These are phyloP conservation scores for Botryobasidium botryosum DNA, from an alignment of 768 basidiomycete species.

Conservation along the genomic window DNA sequence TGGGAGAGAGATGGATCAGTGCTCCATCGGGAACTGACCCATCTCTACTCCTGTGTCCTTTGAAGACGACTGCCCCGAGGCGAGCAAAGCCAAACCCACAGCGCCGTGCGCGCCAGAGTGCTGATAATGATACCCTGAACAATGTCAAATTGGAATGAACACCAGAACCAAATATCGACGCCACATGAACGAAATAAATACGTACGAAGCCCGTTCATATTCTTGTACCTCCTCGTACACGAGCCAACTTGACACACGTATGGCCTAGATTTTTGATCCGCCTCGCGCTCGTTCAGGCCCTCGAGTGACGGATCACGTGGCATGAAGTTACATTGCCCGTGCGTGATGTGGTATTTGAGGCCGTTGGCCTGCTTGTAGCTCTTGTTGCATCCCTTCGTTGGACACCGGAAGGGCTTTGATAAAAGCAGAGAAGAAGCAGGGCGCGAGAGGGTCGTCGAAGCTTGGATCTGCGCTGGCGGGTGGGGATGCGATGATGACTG, in stretches of 20 bases:
- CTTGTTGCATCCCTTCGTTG: slow-evolving; percentile 91
- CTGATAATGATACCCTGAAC: slow-evolving; percentile 71
- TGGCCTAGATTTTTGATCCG: slow-evolving; percentile 63
- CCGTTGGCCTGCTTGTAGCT: slow-evolving; percentile 92
- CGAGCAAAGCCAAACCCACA: slow-evolving; percentile 68
- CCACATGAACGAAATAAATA: slow-evolving; percentile 5
- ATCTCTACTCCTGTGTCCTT: no score
- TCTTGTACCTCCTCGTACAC: slow-evolving; percentile 70
- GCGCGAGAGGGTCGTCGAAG: slow-evolving; percentile 28
- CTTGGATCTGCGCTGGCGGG: background rate
- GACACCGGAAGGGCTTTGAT: slow-evolving; percentile 39
- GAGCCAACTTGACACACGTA: slow-evolving; percentile 76
- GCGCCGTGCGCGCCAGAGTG: slow-evolving; percentile 93
- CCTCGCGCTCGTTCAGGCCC: slow-evolving; percentile 47
- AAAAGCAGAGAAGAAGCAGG: slow-evolving; percentile 39
- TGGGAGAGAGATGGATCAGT: no score
- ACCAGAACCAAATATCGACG: background rate
- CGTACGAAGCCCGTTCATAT: slow-evolving; percentile 83
- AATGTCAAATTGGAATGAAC: slow-evolving; percentile 4
- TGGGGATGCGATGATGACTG: background rate
- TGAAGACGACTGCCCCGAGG: slow-evolving; percentile 29
- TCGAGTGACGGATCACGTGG: slow-evolving; percentile 28
- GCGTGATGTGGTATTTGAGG: slow-evolving; percentile 86
- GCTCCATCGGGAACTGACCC: no score
- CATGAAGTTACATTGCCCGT: slow-evolving; percentile 85